phyloP scores from a whole-genome alignment of 352 stramenopile genomes.

The Phytophthora sojae region DNA sequence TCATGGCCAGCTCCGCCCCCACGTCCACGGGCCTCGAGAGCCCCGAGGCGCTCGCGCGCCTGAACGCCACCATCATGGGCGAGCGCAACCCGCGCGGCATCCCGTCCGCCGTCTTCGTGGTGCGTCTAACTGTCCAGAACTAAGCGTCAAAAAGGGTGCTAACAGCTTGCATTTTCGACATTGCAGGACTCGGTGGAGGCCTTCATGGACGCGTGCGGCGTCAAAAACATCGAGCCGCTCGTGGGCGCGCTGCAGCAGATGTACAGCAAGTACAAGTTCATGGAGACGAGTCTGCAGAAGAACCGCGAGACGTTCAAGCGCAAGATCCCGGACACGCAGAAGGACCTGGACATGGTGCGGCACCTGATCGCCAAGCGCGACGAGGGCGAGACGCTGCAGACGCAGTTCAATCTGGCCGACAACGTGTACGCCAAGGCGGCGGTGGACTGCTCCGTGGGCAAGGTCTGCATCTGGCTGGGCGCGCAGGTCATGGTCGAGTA shows the following conservation, averaged over 20 bases:
- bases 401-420: slow-evolving; percentile 95
- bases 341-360: slow-evolving; percentile 68
- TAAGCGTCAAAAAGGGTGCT: background rate
- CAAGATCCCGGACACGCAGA: slow-evolving; percentile 93
- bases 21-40: slow-evolving; percentile 60
- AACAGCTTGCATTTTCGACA: background rate
- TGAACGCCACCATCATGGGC: slow-evolving; percentile 78
- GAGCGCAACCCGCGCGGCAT: slow-evolving; percentile 85
- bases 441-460: slow-evolving; percentile 89
- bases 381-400: slow-evolving; percentile 82
- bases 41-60: slow-evolving; percentile 72
- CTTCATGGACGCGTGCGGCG: slow-evolving; percentile 68
- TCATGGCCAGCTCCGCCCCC: slow-evolving; percentile 41
- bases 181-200: slow-evolving; percentile 72
- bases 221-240: slow-evolving; percentile 75
- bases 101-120: slow-evolving; percentile 80
- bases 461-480: slow-evolving; percentile 97
- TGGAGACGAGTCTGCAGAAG: slow-evolving; percentile 90
- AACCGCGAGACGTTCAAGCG: slow-evolving; percentile 88
- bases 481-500: slow-evolving; percentile 98
- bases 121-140: slow-evolving; percentile 30
- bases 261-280: slow-evolving; percentile 93
- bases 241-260: slow-evolving; percentile 86
- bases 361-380: slow-evolving; percentile 72
- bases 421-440: slow-evolving; percentile 96